A percentile compares a stretch with the other conserved stretches of the same genome.
phyloP scores from a whole-genome alignment of 2,329 filamentous ascomycete species.

The Byssothecium circinans region DNA sequence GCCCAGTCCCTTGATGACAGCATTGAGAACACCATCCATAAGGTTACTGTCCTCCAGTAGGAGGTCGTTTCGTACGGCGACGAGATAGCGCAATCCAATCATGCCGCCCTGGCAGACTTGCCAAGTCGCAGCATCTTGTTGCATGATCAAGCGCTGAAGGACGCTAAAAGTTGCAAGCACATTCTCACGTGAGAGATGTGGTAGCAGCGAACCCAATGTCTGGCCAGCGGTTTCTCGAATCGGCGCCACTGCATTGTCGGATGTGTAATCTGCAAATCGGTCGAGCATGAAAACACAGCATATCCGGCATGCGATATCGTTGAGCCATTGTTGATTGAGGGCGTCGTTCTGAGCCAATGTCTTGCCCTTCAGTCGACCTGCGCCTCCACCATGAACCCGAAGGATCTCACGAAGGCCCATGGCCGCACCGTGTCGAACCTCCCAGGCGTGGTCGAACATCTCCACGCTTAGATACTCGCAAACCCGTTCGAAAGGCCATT shows the following conservation, averaged over 20 bases:
- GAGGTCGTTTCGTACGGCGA: constrained; percentile 90
- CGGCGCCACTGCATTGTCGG: constrained; percentile 93
- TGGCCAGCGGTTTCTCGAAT: constrained; percentile 96
- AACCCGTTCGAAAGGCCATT: constrained; percentile 93
- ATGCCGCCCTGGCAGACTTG: constrained; percentile 97
- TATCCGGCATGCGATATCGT: constrained; percentile 91
- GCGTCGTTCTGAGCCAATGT: constrained; percentile 72
- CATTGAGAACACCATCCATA: constrained; percentile 88
- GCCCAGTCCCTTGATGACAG: constrained; percentile 91
- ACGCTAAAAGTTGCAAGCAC: constrained; percentile 84
- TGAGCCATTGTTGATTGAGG: constrained; percentile 82
- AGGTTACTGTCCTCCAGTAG: constrained; percentile 80
- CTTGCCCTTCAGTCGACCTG: constrained; percentile 75
- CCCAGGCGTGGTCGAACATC: constrained; percentile 91
- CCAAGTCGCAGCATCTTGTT: constrained; percentile 80
- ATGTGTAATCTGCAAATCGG: constrained; percentile 95
- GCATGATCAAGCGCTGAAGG: constrained; percentile 88
- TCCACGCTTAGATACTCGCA: constrained; percentile 94
- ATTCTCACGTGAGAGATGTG: constrained; percentile 75
- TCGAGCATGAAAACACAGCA: constrained; percentile 97
- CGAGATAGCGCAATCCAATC: constrained; percentile 93
- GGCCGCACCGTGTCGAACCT: constrained; percentile 91
- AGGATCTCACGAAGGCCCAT: constrained; percentile 92
- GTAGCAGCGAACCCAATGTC: constrained; percentile 84
- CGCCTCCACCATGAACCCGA: constrained; percentile 85